Evolutionary conservation across 2,329 filamentous ascomycete species (phyloP).

Genomic region (Neonectria faginata): DNA sequence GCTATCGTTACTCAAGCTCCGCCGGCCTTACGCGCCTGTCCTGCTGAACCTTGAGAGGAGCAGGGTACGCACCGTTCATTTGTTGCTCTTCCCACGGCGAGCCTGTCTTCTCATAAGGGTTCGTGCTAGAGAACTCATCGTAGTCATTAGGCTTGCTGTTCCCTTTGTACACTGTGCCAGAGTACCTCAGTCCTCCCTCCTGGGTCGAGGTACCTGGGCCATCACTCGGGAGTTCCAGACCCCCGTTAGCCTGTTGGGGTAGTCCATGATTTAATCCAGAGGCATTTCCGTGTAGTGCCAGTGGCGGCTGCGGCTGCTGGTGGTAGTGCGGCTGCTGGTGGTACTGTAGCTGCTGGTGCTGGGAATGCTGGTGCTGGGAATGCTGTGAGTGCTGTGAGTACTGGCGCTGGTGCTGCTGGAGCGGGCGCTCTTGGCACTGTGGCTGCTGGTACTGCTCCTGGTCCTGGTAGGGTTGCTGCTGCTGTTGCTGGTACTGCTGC

Average conservation of each 20-base stretch:
- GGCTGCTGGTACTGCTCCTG: background rate
- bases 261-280: slow-evolving; percentile 6
- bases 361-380: slow-evolving; percentile 8
- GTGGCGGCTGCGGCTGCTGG: slow-evolving; percentile 13
- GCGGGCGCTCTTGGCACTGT: background rate
- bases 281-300: background rate
- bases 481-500: slow-evolving; percentile 9
- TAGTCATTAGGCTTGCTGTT: slow-evolving; percentile 40
- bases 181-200: slow-evolving; percentile 30
- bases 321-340: background rate
- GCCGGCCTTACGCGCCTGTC: slow-evolving; percentile 13
- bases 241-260: slow-evolving; percentile 15
- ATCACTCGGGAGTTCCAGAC: slow-evolving; percentile 15
- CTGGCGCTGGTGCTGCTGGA: background rate
- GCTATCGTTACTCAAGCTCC: slow-evolving; percentile 17
- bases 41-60: slow-evolving; percentile 17
- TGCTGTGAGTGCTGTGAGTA: slow-evolving; percentile 1
- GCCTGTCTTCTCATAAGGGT: slow-evolving; percentile 30
- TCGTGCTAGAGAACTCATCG: slow-evolving; percentile 34
- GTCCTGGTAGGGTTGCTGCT: slow-evolving; percentile 3
- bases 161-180: slow-evolving; percentile 36
- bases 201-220: slow-evolving; percentile 15
- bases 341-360: background rate
- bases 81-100: slow-evolving; percentile 23
- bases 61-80: slow-evolving; percentile 15